Evolutionary conservation across 345 rosid genomes (phyloP).

Genomic region (Diplotaxis tenuifolia): DNA sequence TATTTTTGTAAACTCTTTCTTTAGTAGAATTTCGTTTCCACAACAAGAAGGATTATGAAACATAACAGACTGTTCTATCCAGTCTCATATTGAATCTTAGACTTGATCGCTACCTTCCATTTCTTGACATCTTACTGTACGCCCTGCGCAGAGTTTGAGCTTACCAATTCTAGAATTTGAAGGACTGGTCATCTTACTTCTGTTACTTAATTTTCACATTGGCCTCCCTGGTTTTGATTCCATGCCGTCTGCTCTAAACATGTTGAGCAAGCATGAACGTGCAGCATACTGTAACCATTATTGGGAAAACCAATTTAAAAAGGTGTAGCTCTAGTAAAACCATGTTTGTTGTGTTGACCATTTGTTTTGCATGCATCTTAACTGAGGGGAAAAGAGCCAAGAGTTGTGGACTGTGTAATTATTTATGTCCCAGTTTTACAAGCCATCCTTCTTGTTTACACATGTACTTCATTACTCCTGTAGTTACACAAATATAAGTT

Average conservation of each 20-base stretch:
- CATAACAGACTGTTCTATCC: not conserved
- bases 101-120: not conserved
- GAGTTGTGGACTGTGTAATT: no score
- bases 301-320: conserved; percentile 90
- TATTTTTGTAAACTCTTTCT: conserved; percentile 15
- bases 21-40: not conserved
- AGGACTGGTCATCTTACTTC: conserved; percentile 11
- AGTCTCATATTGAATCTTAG: conserved; percentile 6
- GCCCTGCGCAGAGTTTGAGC: conserved; percentile 2
- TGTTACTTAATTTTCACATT: conserved; percentile 57
- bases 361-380: conserved; percentile 1
- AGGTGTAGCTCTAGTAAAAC: conserved; percentile 52
- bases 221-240: conserved; percentile 99
- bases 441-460: not conserved
- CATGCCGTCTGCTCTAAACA: conserved; percentile 83
- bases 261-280: conserved; percentile 96
- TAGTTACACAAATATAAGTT: not conserved
- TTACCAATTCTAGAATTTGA: conserved; percentile 12
- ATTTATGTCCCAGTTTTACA: not conserved
- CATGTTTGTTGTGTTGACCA: conserved; percentile 3
- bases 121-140: conserved; percentile 7
- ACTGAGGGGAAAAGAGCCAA: conserved; percentile 1
- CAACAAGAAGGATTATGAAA: conserved; percentile 3
- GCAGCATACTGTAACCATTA: conserved; percentile 98
- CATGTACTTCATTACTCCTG: not conserved